phyloP scores from a whole-genome alignment of 2,329 filamentous ascomycete species.

The Botrytis aclada region DNA sequence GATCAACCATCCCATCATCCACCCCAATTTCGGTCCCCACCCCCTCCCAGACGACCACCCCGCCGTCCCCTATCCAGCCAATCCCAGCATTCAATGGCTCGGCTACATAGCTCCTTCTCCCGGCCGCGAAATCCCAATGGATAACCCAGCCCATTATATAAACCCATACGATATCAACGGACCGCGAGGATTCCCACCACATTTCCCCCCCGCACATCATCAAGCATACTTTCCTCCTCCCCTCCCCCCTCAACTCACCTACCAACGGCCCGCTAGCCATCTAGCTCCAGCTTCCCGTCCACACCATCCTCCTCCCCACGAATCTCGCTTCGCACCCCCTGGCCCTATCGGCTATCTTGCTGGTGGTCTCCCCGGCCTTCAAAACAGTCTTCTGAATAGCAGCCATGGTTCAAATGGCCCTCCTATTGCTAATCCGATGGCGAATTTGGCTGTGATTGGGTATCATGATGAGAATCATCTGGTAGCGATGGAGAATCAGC shows the following conservation, averaged over 20 bases:
- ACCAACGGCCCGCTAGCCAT: neutral
- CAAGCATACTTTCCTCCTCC: neutral
- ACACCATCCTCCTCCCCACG: neutral
- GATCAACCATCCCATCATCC: neutral
- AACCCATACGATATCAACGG: conserved; percentile 4
- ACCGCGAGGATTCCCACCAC: neutral
- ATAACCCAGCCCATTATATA: neutral
- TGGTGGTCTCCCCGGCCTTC: neutral
- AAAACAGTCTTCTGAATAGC: neutral
- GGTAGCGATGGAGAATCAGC: neutral
- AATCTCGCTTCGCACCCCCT: neutral
- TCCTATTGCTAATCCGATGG: neutral
- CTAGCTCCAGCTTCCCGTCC: neutral
- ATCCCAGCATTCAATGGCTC: neutral
- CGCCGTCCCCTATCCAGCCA: neutral
- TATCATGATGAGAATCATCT: neutral
- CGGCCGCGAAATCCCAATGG: neutral
- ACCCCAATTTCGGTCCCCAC: neutral
- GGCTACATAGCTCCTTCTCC: neutral
- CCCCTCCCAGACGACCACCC: neutral
- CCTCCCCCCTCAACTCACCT: neutral
- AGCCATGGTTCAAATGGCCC: neutral
- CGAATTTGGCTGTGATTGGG: neutral
- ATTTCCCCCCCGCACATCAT: rapidly evolving
- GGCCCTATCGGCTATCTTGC: neutral